Conservation (phyloP, 352 stramenopile species). For the Globisporangium heterothallicum region DNA sequence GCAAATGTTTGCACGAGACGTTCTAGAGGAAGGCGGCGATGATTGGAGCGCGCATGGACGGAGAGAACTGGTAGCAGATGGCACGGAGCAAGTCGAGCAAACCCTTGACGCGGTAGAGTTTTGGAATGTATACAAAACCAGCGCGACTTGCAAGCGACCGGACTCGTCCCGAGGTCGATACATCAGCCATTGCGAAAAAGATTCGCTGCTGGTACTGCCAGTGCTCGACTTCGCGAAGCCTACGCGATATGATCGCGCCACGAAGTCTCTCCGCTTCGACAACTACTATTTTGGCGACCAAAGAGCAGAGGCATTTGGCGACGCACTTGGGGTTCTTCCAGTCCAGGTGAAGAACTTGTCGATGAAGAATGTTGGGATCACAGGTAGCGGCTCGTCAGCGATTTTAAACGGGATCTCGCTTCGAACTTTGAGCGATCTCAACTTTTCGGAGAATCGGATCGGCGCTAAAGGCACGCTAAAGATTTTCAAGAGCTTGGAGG, state of each 20-base stretch:
- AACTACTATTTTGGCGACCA: constrained; percentile 79
- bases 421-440: constrained; percentile 49
- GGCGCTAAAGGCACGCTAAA: constrained; percentile 42
- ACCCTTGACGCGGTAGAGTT: constrained; percentile 28
- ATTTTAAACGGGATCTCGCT: constrained; percentile 54
- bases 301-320: constrained; percentile 51
- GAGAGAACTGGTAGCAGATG: background rate
- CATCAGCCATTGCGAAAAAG: constrained; percentile 47
- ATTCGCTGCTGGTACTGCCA: constrained; percentile 57
- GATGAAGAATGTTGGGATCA: constrained; percentile 70
- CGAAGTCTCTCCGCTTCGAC: constrained; percentile 44
- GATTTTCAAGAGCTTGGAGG: constrained; percentile 51
- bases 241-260: constrained; percentile 34
- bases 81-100: constrained; percentile 3
- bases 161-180: constrained; percentile 55
- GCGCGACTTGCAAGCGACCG: constrained; percentile 29
- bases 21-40: constrained; percentile 26
- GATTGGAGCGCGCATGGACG: constrained; percentile 6
- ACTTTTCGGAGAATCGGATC: constrained; percentile 62
- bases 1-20: constrained; percentile 42
- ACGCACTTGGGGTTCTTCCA: constrained; percentile 50
- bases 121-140: constrained; percentile 55
- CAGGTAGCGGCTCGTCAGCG: constrained; percentile 41
- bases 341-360: constrained; percentile 52
- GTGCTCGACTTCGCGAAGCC: constrained; percentile 52